Base-by-base conservation (phyloP, 1,284 basidiomycete species). In the Macrocybe sp. region DNA sequence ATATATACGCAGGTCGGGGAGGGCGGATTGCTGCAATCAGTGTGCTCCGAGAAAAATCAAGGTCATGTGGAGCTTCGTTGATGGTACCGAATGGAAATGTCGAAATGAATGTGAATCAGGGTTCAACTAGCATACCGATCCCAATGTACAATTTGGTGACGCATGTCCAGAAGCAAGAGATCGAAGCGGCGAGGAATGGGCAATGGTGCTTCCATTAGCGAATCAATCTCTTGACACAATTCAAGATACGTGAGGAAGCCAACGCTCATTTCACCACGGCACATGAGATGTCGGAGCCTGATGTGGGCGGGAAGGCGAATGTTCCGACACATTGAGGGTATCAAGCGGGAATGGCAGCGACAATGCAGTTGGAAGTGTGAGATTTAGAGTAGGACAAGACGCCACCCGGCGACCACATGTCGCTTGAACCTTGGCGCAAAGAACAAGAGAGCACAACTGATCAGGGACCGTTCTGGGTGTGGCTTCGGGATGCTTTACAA, bases 121-220 rank as follows among this genome's bases (percentile, higher is more conserved):
- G 47, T 48, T 44, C 53, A 54, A 41, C 53, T 59, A 62, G 58
- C 59, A 55, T 52, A 56, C 55, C 58, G 57, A 61, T 59, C 57
- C 44, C 52, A 51, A 55, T 52, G 50, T 55, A 59, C 55, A 45
- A 51, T 41, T 45, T 39, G 50, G 51, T 52, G 44, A 22, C 22
- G 44, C 39, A 45, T 52, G 55, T 55, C 55, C 55, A 48, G 35
- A 46, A 38, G 32, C 36, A 28, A 28, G 30, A 49, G 47, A 49
- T 49, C 42, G 37, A 30, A 40, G 22, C 22, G 12, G n/a, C 7
- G 29, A 44, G 29, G 11, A 33, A 37, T 37, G 35, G 43, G 42
- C 39, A 49, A 39, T 22, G 12, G 37, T 38, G 37, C 37, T 38
- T 22, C 37, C 12, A 22, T 38, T 38, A 38, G 37, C 7, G 22